These are phyloP conservation scores for Coprinopsis marcescibilis DNA, from an alignment of 768 basidiomycete genomes.

Conservation along the genomic window DNA sequence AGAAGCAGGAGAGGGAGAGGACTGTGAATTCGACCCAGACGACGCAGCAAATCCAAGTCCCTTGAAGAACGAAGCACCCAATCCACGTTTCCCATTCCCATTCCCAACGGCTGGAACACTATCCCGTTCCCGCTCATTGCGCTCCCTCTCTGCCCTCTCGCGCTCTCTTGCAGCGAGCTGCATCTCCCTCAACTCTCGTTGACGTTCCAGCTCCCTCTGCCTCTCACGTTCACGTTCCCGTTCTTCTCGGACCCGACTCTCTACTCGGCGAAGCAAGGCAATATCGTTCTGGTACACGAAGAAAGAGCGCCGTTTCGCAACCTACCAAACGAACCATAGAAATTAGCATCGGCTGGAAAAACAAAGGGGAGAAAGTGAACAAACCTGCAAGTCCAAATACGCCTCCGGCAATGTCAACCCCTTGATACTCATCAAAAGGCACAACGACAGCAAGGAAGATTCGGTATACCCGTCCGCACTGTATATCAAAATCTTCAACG, in stretches of 20 bases:
- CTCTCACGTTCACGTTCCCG: constrained; percentile 30
- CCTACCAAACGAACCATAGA: too few relatives aligned
- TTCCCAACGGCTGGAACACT: constrained; percentile 13
- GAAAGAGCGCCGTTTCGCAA: constrained; percentile 73
- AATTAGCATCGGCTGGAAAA: too few relatives aligned
- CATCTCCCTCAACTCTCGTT: constrained; percentile 13
- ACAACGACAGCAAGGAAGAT: constrained; percentile 80
- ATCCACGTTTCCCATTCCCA: constrained; percentile 28
- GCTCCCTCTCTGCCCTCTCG: constrained; percentile 17
- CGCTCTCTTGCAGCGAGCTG: constrained; percentile 11
- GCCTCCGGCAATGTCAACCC: constrained; percentile 75
- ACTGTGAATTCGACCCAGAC: constrained; percentile 7
- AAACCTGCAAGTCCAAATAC: constrained; percentile 77
- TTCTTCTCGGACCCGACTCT: constrained; percentile 43
- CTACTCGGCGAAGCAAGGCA: constrained; percentile 64
- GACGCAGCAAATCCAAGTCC: constrained; percentile 9
- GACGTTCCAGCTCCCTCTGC: constrained; percentile 22
- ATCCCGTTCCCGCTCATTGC: constrained; percentile 8
- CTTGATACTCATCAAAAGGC: constrained; percentile 77
- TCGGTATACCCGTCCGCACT: constrained; percentile 92
- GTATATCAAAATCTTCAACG: constrained; percentile 73
- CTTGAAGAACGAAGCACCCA: constrained; percentile 8
- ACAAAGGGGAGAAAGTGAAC: not conserved
- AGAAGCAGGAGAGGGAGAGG: constrained; percentile 7
- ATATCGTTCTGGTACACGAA: constrained; percentile 88